A percentile compares a stretch with the other conserved stretches of the same genome.
These are phyloP conservation scores for Zizania palustris DNA, from an alignment of 202 grass and related monocot genomes.

Conservation along the genomic window DNA sequence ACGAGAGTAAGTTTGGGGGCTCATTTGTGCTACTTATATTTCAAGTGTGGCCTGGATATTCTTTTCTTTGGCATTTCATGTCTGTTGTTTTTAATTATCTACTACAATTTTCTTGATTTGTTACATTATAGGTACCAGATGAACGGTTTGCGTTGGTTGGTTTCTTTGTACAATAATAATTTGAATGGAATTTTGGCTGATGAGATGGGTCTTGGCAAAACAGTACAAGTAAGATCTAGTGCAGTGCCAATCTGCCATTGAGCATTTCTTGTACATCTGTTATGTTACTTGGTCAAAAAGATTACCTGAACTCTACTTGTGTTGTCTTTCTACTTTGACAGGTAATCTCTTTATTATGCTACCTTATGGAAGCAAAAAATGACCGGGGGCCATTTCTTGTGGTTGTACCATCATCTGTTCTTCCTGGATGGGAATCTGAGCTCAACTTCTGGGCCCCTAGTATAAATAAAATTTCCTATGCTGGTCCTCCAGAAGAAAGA, in stretches of 20 bases:
- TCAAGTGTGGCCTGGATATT: conserved; percentile 1
- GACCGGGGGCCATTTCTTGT: conserved; percentile 97
- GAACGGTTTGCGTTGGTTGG: conserved; percentile 95
- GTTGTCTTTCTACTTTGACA: conserved; percentile 47
- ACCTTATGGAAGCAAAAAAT: conserved; percentile 99
- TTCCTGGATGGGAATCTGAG: conserved; percentile 93
- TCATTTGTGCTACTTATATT: conserved; percentile 9
- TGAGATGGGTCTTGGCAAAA: conserved; percentile 99
- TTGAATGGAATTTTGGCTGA: conserved; percentile 98
- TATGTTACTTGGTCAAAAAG: conserved; percentile 24
- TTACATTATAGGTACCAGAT: conserved; percentile 85
- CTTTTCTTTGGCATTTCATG: conserved; percentile 8
- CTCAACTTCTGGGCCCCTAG: conserved; percentile 95
- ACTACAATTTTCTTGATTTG: conserved; percentile 29
- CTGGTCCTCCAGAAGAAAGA: conserved; percentile 98
- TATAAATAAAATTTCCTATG: conserved; percentile 98
- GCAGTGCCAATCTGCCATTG: conserved; percentile 43
- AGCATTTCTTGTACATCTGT: conserved; percentile 25
- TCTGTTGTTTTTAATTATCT: conserved; percentile 29
- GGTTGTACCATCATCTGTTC: conserved; percentile 95
- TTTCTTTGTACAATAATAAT: conserved; percentile 97
- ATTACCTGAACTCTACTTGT: conserved; percentile 12
- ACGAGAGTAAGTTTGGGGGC: conserved; percentile 70
- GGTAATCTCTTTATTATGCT: conserved; percentile 96
- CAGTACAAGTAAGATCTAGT: conserved; percentile 79